Base-by-base conservation (phyloP, 2,329 filamentous ascomycete genomes). In the Gnomoniopsis smithogilvyi region DNA sequence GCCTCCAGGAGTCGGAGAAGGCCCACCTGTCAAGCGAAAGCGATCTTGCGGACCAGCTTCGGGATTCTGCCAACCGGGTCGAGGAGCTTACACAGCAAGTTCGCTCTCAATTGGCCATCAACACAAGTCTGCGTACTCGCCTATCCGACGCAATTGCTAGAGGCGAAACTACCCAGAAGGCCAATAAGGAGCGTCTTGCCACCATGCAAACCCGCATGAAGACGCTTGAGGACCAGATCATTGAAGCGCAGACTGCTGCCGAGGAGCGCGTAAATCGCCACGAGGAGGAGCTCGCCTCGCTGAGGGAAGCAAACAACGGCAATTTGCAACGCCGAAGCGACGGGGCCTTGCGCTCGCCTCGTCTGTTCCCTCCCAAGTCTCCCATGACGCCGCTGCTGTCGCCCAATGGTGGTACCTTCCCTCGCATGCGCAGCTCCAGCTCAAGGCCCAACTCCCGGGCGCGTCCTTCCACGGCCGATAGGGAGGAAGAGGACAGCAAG, bases 241-340 rank as follows among this genome's bases (percentile, higher is more conserved):
- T 96, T 56, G 76, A 85, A 21, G 92, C 94, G 1, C 94, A 98
- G 72, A 88, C 91, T 58, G 84, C 89, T 21, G 94, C 92, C 0
- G 95, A 99, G 71, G 92, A 94, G 51, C 87, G 88, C 43, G 85
- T 98, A 59, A 78, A 84, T 47, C 87, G 86, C 51, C 92, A 97
- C 69, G 95, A 98, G 72, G 91, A 95, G 41, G 92, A 97, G 73
- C 83, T 96, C 41, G 78, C 84, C 19, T 78, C 82, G 22, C 77
- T 98, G 56, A 88, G 89, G 65, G 91, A 96, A 58, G 89, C 85
- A 60, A 87, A 95, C 68, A 91, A 84, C 69, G 79, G 80, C 19
- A 90, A 95, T 67, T 83, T 98, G 34, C 86, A 87, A 64, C 89
- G 94, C 15, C 83, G 92, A 68, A 87, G 87, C 71, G 76, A 82